Evolutionary conservation across 2,329 filamentous ascomycete genomes (phyloP).

Genomic region (Exophiala aquamarina): DNA sequence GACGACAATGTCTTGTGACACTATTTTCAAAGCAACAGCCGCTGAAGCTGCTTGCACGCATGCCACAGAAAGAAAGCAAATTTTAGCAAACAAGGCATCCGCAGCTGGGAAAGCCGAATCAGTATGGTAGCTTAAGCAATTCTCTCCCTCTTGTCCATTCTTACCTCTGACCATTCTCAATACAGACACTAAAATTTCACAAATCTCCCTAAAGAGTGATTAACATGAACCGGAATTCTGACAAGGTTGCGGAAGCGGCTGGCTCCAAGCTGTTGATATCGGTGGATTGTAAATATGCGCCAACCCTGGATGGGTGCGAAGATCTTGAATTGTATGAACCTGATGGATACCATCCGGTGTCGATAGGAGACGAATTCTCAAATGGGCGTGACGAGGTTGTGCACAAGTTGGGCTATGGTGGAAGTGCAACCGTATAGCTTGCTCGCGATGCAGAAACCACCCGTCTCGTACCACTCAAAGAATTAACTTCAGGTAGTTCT

Average conservation of each 20-base stretch:
- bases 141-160: too few species aligned
- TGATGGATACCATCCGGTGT: constrained; percentile 35
- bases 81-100: too few species aligned
- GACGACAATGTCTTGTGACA: too few species aligned
- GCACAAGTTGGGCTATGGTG: constrained; percentile 13
- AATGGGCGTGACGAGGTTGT: constrained; percentile 16
- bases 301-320: not conserved
- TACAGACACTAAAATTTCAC: too few species aligned
- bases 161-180: too few species aligned
- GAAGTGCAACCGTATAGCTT: constrained; percentile 8
- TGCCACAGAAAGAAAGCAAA: too few species aligned
- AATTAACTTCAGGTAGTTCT: not conserved
- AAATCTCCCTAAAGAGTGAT: too few species aligned
- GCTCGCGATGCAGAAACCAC: constrained; percentile 1
- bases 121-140: too few species aligned
- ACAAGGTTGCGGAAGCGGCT: not conserved
- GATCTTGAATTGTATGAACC: constrained; percentile 32
- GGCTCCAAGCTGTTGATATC: not conserved
- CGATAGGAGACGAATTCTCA: constrained; percentile 31
- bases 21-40: too few species aligned
- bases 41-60: too few species aligned
- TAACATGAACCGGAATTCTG: too few species aligned
- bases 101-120: too few species aligned
- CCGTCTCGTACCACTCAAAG: constrained; percentile 7
- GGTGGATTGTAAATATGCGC: not conserved